phyloP scores from a whole-genome alignment of 2,329 filamentous ascomycete genomes.

The Colletotrichum viniferum region DNA sequence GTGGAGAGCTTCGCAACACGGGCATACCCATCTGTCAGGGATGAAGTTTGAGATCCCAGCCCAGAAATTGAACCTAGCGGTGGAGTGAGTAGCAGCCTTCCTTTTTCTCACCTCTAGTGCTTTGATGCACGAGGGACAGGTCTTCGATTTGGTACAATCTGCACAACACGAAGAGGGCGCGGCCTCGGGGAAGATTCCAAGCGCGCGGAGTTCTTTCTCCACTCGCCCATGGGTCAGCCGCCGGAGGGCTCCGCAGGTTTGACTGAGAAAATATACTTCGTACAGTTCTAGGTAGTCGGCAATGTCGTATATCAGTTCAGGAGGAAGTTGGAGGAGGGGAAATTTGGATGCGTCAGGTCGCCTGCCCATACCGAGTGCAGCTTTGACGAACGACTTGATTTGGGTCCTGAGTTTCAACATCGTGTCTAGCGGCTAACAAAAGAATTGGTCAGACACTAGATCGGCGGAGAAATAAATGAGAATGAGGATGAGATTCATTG shows the following conservation, averaged over 20 bases:
- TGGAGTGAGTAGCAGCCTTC: not conserved
- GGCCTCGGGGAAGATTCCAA: not conserved
- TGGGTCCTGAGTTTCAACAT: not conserved
- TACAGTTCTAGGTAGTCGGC: not conserved
- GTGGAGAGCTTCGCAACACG: rapidly evolving
- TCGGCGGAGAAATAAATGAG: not conserved
- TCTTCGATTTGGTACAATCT: not conserved
- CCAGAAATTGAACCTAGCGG: not conserved
- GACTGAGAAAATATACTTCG: not conserved
- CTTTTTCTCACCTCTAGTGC: not conserved
- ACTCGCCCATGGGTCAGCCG: not conserved
- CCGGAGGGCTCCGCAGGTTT: not conserved
- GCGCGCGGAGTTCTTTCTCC: not conserved
- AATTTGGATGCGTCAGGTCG: not conserved
- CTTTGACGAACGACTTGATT: not conserved
- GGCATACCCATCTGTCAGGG: not conserved
- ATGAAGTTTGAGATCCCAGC: not conserved
- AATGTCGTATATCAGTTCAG: not conserved
- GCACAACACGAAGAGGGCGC: not conserved
- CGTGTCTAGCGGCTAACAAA: not conserved
- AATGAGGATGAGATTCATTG: rapidly evolving
- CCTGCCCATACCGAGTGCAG: not conserved
- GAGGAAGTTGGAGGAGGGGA: not conserved
- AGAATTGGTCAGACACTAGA: not conserved
- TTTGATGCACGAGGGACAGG: not conserved